Conservation (phyloP, 1,284 basidiomycete genomes). For the Farysia itapuensis region DNA sequence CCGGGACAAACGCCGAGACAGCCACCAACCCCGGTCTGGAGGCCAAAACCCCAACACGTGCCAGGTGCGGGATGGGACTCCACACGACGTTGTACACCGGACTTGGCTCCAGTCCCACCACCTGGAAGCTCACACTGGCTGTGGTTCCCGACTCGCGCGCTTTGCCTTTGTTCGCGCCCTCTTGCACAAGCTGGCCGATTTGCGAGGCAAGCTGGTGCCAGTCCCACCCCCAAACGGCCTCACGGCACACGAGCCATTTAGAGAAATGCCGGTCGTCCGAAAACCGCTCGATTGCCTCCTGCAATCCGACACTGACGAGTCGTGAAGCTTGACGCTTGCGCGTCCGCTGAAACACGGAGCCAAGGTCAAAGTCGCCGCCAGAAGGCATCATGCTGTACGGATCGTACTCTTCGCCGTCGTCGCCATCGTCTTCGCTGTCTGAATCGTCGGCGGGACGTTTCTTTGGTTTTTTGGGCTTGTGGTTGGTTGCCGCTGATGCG, state of each 20-base stretch:
- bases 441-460: too few relatives aligned
- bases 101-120: conserved; percentile 3
- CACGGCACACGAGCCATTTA: conserved; percentile 7
- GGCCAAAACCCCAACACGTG: neutral
- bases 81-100: conserved; percentile 20
- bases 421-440: conserved; percentile 1
- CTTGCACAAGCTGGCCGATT: neutral
- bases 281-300: conserved; percentile 26
- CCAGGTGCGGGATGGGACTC: conserved; percentile 5
- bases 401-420: neutral
- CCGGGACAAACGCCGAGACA: neutral
- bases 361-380: conserved; percentile 14
- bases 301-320: conserved; percentile 5
- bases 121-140: conserved; percentile 2
- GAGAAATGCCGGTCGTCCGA: conserved; percentile 27
- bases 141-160: neutral
- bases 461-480: neutral
- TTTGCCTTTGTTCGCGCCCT: neutral
- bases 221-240: conserved; percentile 23
- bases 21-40: conserved; percentile 1
- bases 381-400: neutral
- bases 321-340: conserved; percentile 5
- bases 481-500: neutral
- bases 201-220: neutral
- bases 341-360: conserved; percentile 3